Base-by-base conservation (phyloP, 495 filamentous ascomycete species). In the Xylaria curta region DNA sequence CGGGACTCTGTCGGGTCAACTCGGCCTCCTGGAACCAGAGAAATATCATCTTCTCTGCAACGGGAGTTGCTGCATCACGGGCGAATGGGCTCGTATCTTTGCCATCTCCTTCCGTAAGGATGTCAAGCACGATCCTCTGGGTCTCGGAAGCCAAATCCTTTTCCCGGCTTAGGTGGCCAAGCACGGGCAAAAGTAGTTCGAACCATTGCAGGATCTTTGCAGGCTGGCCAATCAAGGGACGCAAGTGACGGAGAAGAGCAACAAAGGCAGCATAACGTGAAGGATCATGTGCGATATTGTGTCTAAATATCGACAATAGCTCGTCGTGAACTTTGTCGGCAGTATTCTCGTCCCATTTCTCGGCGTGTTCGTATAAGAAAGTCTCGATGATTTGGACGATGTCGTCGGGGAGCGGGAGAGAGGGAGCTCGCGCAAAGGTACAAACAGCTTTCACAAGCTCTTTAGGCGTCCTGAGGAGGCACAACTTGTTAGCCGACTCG, bases 311-410 rank as follows among this genome's bases (percentile, higher is more conserved):
- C 21, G 79, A 79, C 26, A 90, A 81, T 4, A 94, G 82, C 69
- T 93, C 91, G 12, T 92, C 89, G 59, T 92, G 89, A 65, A 93
- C 80, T 38, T 88, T 86, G 58, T 91, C 87, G 13, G 86, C 83
- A 36, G 88, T 86, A 56, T 83, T 79, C 44, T 91, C 89, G 66
- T 92, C 90, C 63, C 85, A 82, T 61, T 83, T 83, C 24, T 82
- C 74, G 56, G 76, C 73, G 75, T 90, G 87, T 72, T 86, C 88
- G 46, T 88, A 85, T 33, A 92, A 82, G 80, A 91, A 93, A 44
- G 81, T 80, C 53, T 89, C 80, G 42, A 94, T 87, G 26, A 88
- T 81, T 42, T 82, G 78, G 69, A 85, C 75, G 61, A 91, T 80
- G 62, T 90, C 87, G 70, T 89, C 82, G 38, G 92, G 89, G n/a